Conservation (phyloP, 257 asterid genomes). For the Gardenia jasminoides region DNA sequence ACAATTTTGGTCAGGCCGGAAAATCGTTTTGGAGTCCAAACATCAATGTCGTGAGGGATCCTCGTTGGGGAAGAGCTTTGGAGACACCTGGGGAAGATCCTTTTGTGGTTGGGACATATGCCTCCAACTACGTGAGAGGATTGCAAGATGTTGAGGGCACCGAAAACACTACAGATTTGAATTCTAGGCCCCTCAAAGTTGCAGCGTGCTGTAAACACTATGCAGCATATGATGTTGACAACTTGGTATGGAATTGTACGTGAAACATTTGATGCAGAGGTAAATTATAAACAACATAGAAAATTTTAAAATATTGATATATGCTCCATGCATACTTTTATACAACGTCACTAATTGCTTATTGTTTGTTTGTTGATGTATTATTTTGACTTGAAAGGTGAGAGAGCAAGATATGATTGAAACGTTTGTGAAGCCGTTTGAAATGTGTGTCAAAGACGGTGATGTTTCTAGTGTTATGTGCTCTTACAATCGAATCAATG, state of each 20-base stretch:
- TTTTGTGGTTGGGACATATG: conserved; percentile 35
- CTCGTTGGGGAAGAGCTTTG: conserved; percentile 53
- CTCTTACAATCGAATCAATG: conserved; percentile 46
- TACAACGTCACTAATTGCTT: no score
- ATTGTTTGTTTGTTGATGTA: background rate
- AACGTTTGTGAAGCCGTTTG: conserved; percentile 46
- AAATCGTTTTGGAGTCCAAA: conserved; percentile 60
- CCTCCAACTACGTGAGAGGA: conserved; percentile 41
- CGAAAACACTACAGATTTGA: conserved; percentile 6
- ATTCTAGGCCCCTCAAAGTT: conserved; percentile 42
- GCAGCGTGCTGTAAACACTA: conserved; percentile 52
- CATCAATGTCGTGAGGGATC: conserved; percentile 46
- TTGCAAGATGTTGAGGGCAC: conserved; percentile 46
- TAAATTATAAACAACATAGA: background rate
- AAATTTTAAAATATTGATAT: background rate
- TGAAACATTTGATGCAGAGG: conserved; percentile 30
- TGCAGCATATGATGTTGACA: conserved; percentile 50
- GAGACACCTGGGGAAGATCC: conserved; percentile 60
- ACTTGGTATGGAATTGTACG: conserved; percentile 41
- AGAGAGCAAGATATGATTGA: conserved; percentile 47
- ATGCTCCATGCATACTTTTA: no score
- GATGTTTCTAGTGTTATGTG: conserved; percentile 49
- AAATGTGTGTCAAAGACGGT: conserved; percentile 43
- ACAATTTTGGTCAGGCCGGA: conserved; percentile 46
- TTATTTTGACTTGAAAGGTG: conserved; percentile 23